Base-by-base conservation (phyloP, 768 basidiomycete genomes). In the Mycena maculata region DNA sequence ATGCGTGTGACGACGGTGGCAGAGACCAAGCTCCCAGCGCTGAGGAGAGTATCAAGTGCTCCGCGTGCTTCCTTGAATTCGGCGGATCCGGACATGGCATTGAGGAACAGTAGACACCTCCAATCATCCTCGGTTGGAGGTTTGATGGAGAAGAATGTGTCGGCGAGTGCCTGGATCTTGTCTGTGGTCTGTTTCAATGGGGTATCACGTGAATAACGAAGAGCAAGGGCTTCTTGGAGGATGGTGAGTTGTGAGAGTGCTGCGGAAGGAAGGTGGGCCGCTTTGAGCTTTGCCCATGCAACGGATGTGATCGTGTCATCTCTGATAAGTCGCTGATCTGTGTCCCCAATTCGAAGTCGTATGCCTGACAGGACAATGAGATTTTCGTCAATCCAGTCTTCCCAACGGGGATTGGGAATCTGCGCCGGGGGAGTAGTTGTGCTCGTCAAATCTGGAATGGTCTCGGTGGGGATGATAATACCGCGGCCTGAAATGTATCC, bases 331-430 rank as follows among this genome's bases (percentile, higher is more conserved):
- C n/a, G n/a, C n/a, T n/a, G n/a, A 27, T 3, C 27, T 4, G 13
- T 49, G 22, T 25, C 16, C 16, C 47, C 47, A 20, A 60, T 15
- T 23, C 47, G 45, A 22, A 60, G 20, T 2, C 47, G 22, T 16
- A 60, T 16, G 25, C 58, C 48, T 3, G 58, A 60, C 0, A 60
- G 15, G 12, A 60, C 58, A 11, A 60, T 60, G 3, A 60, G 58
- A 23, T 60, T 60, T n/a, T 57, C 56, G 11, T 57, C 56, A 10
- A 57, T 18, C 56, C 56, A 57, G 12, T 44, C 44, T 13, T 49
- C 36, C 4, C 15, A 49, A n/a, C 20, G 12, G 1, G 58, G 58
- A 8, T 60, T 60, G 23, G 16, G 18, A 9, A 49, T 60, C 16
- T 13, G 0, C 0, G 5, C 58, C 25, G 47, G 58, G 12, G 58